phyloP scores from a whole-genome alignment of 106 monocot genomes.

The Platanthera guangdongensis region DNA sequence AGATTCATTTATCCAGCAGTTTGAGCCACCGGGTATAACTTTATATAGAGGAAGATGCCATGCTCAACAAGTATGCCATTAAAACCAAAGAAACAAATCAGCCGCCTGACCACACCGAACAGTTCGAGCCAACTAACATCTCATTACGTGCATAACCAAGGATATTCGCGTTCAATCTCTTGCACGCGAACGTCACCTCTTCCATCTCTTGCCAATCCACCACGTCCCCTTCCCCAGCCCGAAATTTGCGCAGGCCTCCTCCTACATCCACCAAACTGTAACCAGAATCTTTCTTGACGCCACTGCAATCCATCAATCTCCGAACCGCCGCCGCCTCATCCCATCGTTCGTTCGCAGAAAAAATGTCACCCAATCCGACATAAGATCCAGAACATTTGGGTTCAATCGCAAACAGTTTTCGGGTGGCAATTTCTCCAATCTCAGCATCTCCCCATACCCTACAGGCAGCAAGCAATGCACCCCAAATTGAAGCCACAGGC shows the following conservation, averaged over 20 bases:
- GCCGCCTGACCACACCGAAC: too few relatives aligned
- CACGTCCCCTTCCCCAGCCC: constrained; percentile 14
- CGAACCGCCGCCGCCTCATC: constrained; percentile 21
- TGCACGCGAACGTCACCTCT: constrained; percentile 9
- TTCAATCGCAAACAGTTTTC: constrained; percentile 29
- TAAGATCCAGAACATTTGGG: constrained; percentile 18
- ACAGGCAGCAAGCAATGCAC: constrained; percentile 30
- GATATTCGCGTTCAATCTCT: constrained; percentile 16
- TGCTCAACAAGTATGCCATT: too few relatives aligned
- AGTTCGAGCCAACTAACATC: neutral
- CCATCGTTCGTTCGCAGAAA: constrained; percentile 14
- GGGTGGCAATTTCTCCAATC: constrained; percentile 26
- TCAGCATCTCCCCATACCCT: constrained; percentile 18
- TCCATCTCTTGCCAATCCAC: constrained; percentile 5
- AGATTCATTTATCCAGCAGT: too few relatives aligned
- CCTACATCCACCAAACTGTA: constrained; percentile 32
- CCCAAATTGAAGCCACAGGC: constrained; percentile 28
- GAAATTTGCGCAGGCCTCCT: constrained; percentile 20
- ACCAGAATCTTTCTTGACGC: constrained; percentile 25
- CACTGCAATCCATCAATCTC: constrained; percentile 13
- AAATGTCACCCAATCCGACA: constrained; percentile 17
- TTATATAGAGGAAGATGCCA: too few relatives aligned
- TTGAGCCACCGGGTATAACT: too few relatives aligned
- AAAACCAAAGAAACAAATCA: too few relatives aligned
- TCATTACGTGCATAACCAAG: neutral